These are phyloP conservation scores for Dactylellina parvicollis DNA, from an alignment of 2,329 filamentous ascomycete genomes.

Conservation along the genomic window DNA sequence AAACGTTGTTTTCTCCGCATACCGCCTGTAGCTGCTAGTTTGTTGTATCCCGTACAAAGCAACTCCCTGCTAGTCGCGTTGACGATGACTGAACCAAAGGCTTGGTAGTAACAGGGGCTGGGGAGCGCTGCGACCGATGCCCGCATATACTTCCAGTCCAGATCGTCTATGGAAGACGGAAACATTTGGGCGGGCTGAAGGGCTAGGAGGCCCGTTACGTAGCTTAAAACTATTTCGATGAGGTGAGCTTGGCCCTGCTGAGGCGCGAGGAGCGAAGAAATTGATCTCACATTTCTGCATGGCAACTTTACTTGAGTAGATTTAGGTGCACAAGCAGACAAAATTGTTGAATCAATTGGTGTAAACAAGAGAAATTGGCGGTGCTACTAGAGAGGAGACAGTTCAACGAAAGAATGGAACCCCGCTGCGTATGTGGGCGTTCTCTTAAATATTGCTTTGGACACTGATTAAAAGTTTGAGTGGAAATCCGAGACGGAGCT, in stretches of 20 bases:
- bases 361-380: no score
- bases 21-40: slow-evolving; percentile 22
- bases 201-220: slow-evolving; percentile 19
- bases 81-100: slow-evolving; percentile 46
- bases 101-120: slow-evolving; percentile 44
- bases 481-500: slow-evolving; percentile 7
- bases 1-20: background rate
- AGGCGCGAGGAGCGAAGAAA: background rate
- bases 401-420: no score
- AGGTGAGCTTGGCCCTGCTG: background rate
- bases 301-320: no score
- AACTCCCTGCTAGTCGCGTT: slow-evolving; percentile 39
- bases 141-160: slow-evolving; percentile 49
- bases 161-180: slow-evolving; percentile 12
- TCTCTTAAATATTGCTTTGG: no score
- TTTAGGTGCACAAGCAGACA: no score
- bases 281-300: no score
- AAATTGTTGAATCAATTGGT: no score
- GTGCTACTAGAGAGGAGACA: no score
- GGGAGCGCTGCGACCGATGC: slow-evolving; percentile 41
- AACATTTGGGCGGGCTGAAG: slow-evolving; percentile 7
- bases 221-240: slow-evolving; percentile 18
- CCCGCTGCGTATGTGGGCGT: background rate
- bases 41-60: slow-evolving; percentile 43
- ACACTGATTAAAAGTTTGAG: background rate